phyloP scores from a whole-genome alignment of 2,329 filamentous ascomycete species.

The Triangularia verruculosa region DNA sequence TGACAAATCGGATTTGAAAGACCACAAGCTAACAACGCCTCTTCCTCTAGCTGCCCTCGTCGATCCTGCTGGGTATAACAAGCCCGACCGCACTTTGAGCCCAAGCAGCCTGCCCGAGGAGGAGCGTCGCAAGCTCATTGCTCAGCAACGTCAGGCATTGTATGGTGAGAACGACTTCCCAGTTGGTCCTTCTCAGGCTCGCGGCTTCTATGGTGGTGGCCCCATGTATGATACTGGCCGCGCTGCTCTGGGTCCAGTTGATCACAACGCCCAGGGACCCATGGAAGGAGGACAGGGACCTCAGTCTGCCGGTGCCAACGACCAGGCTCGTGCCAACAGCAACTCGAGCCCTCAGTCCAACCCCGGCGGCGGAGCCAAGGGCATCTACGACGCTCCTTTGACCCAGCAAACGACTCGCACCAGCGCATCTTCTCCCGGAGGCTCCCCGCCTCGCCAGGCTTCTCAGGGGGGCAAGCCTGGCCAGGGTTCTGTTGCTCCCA shows the following conservation, averaged over 20 bases:
- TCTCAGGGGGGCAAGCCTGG: conserved; percentile 54
- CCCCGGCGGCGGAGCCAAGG: conserved; percentile 54
- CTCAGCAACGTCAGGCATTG: conserved; percentile 89
- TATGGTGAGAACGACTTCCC: conserved; percentile 76
- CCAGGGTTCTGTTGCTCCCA: conserved; percentile 75
- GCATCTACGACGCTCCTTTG: conserved; percentile 56
- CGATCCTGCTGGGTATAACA: conserved; percentile 52
- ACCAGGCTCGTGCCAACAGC: conserved; percentile 73
- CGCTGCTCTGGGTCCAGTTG: conserved; percentile 49
- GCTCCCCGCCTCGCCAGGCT: conserved; percentile 71
- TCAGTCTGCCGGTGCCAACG: conserved; percentile 50
- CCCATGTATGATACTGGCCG: conserved; percentile 66
- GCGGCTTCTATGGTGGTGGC: conserved; percentile 66
- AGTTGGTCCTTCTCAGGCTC: conserved; percentile 60
- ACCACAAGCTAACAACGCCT: conserved; percentile 29
- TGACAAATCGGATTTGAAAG: not conserved
- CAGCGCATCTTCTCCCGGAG: conserved; percentile 80
- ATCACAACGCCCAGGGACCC: conserved; percentile 41
- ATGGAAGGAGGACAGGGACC: conserved; percentile 37
- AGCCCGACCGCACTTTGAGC: conserved; percentile 83
- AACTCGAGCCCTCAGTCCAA: conserved; percentile 78
- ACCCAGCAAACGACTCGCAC: conserved; percentile 71
- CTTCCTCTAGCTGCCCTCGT: conserved; percentile 50
- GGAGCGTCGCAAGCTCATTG: conserved; percentile 91
- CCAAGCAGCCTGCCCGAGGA: conserved; percentile 87